Evolutionary conservation across 768 basidiomycete species (phyloP), one percentile per base, ranked within the genome.

Genomic region (Termitomyces sp.): DNA sequence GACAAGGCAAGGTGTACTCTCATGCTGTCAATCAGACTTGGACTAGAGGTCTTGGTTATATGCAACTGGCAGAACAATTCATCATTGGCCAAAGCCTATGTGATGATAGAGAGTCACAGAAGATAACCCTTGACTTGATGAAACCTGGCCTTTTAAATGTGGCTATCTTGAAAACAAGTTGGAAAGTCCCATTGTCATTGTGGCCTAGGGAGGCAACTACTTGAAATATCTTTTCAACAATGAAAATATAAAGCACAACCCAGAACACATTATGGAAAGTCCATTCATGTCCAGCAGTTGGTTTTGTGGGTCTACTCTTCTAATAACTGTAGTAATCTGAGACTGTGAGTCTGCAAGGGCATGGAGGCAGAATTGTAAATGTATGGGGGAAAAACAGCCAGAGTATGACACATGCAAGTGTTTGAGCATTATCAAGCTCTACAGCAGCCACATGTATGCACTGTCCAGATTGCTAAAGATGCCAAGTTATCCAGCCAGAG

Each of bases 401-500:
- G 69, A 68, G 44, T 71, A 64, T 15, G 67, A 68, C 18, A 71
- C 59, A 46, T 71, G 69, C 20, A 71, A 51, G 39, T 64, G 54
- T 51, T 68, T 56, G 15, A 71, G 59, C 51, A 49, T 50, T 20
- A 62, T 64, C 5, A 71, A 54, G 29, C 59, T 62, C 47, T 62
- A 61, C 8, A 71, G 44, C 5, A 69, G 54, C 22, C 65, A 60
- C 7, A 63, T 60, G 52, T 66, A 69, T 33, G 62, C 64, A 9
- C 62, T 68, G 33, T 61, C 48, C 34, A 65, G 54, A 28, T 69
- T 58, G 53, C 58, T 64, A 37, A 68, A 63, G 24, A 71, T 62
- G 42, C 67, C 54, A 69, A 57, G 44, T 71, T 71, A 51, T 71
- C 67, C 28, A 71, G 59, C 16, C 68, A 64, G 29, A 71, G 62